phyloP scores from a whole-genome alignment of 1,284 basidiomycete genomes.

The Ustilago tritici region DNA sequence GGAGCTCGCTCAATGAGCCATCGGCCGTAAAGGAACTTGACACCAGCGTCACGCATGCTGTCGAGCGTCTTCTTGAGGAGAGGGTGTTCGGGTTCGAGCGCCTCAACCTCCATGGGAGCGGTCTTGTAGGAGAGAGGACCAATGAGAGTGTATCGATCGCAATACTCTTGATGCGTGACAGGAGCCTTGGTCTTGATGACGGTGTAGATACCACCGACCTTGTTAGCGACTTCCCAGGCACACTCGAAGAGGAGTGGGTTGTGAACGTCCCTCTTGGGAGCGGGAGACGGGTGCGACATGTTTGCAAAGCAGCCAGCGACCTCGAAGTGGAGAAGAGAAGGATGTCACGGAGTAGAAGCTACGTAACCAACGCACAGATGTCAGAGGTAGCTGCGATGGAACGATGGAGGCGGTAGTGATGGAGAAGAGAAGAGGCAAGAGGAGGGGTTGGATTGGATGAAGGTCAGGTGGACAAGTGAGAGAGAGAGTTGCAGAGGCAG shows the following conservation, averaged over 20 bases:
- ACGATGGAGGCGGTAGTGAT: neutral
- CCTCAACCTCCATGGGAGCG: constrained; percentile 97
- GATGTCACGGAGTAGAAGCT: neutral
- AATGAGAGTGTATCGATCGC: constrained; percentile 85
- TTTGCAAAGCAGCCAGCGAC: neutral
- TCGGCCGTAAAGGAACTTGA: constrained; percentile 92
- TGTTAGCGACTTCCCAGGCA: constrained; percentile 68
- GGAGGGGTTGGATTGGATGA: neutral
- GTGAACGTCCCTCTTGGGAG: constrained; percentile 59
- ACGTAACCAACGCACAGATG: neutral
- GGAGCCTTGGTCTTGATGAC: constrained; percentile 99
- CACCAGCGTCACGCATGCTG: constrained; percentile 75
- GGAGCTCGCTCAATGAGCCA: constrained; percentile 98
- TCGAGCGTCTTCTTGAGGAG: constrained; percentile 60
- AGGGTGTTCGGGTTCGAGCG: constrained; percentile 78
- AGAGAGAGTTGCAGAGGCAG: constrained; percentile 2
- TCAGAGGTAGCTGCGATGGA: constrained; percentile 2
- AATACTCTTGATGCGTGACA: constrained; percentile 83
- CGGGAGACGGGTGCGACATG: constrained; percentile 27
- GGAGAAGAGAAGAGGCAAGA: constrained; percentile 2
- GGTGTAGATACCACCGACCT: constrained; percentile 97
- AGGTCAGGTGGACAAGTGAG: constrained; percentile 5
- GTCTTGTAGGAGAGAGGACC: constrained; percentile 96
- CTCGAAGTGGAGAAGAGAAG: neutral
- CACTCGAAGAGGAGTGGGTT: constrained; percentile 65